Evolutionary conservation across 225 moss, liverwort and hornwort genomes (phyloP).

Genomic region (Straminergon stramineum): DNA sequence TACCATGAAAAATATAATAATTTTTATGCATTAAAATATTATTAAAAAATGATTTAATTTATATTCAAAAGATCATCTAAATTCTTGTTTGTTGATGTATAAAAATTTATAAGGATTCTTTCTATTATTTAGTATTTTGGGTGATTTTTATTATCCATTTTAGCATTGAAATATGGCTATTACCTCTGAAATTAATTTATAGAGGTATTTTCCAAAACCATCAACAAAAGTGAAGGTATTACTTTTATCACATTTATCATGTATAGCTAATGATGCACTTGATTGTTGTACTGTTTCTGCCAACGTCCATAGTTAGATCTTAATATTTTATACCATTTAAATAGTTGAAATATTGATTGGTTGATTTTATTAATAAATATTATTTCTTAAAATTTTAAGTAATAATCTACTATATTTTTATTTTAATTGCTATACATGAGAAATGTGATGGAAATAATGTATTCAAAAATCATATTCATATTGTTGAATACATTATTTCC

Average conservation of each 20-base stretch:
- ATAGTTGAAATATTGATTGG: background rate
- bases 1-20: background rate
- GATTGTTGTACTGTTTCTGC: constrained; percentile 1
- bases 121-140: background rate
- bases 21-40: background rate
- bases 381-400: background rate
- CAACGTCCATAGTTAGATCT: background rate
- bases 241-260: background rate
- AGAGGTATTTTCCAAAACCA: background rate
- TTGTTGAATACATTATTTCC: too few species aligned
- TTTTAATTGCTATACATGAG: too few species aligned
- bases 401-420: too few species aligned
- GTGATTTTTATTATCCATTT: too few species aligned
- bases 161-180: background rate
- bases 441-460: too few species aligned
- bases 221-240: background rate
- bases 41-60: background rate
- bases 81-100: background rate
- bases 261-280: background rate
- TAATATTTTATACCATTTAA: background rate
- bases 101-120: too few species aligned
- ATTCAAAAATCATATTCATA: background rate
- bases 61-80: background rate
- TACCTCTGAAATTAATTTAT: background rate
- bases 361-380: background rate